phyloP scores from a whole-genome alignment of 495 filamentous ascomycete species.

The Daldinia bambusicola region DNA sequence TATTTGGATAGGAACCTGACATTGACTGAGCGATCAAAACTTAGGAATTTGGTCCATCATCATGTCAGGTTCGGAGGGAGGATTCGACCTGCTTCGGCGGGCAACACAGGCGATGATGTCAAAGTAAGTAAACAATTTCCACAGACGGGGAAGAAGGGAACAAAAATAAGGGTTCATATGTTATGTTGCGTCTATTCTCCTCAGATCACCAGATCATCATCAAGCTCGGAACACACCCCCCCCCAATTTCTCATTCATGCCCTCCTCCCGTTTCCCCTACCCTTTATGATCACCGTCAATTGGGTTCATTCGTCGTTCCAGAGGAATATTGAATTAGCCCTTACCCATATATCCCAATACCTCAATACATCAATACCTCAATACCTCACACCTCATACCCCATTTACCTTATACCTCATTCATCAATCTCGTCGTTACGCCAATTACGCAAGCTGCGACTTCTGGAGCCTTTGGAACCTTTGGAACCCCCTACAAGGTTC shows the following conservation, averaged over 20 bases:
- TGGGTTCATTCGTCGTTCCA: neutral
- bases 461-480: constrained; percentile 7
- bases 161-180: constrained; percentile 6
- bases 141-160: neutral
- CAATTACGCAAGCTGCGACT: constrained; percentile 26
- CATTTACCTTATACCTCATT: constrained; percentile 29
- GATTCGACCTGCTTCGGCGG: constrained; percentile 62
- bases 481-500: constrained; percentile 27
- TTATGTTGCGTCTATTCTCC: constrained; percentile 4
- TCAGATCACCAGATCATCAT: constrained; percentile 9
- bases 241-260: constrained; percentile 21
- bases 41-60: constrained; percentile 38
- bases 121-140: constrained; percentile 57
- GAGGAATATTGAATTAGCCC: constrained; percentile 10
- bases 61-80: constrained; percentile 53
- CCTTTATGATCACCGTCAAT: neutral
- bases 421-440: constrained; percentile 18
- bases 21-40: constrained; percentile 41
- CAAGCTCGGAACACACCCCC: constrained; percentile 9
- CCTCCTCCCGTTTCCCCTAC: neutral
- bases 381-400: constrained; percentile 26
- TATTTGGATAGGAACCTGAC: constrained; percentile 44
- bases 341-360: neutral
- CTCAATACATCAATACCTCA: constrained; percentile 6
- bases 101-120: constrained; percentile 68